Evolutionary conservation across 208 protist genomes (phyloP).

Genomic region (Naegleria fowleri): DNA sequence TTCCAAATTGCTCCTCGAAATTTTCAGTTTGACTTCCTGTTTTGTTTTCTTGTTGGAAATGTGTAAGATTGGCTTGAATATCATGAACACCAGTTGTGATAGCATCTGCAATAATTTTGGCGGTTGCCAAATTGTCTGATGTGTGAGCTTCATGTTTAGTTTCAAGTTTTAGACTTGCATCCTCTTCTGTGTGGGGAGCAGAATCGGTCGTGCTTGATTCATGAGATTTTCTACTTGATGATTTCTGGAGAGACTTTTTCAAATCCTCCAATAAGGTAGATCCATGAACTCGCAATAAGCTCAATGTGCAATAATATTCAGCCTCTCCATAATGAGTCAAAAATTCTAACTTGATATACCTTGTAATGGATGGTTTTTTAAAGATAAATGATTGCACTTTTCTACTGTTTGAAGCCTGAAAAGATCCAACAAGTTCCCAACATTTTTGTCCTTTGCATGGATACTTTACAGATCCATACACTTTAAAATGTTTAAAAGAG

Average conservation of each 20-base stretch:
- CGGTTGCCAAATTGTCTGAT: background rate
- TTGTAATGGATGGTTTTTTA: background rate
- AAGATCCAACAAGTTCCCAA: constrained; percentile 16
- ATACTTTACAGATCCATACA: background rate
- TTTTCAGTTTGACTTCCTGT: background rate
- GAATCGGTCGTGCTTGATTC: background rate
- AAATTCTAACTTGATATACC: constrained; percentile 14
- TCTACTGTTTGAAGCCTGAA: background rate
- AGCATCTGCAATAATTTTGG: background rate
- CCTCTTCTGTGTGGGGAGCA: background rate
- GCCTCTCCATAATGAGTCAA: constrained; percentile 21
- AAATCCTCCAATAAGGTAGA: constrained; percentile 22
- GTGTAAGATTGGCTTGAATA: background rate
- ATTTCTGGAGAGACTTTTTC: background rate
- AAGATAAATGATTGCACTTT: background rate
- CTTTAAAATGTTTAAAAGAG: constrained; percentile 9
- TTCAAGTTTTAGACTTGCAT: background rate
- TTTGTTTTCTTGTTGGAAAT: background rate
- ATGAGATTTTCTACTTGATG: background rate
- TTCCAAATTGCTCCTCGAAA: background rate
- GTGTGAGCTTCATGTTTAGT: background rate
- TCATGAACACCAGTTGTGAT: background rate
- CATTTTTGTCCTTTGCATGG: background rate
- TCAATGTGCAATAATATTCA: constrained; percentile 22
- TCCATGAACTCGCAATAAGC: constrained; percentile 7